These are phyloP conservation scores for Noccaea caerulescens DNA, from an alignment of 345 rosid species.

Conservation along the genomic window DNA sequence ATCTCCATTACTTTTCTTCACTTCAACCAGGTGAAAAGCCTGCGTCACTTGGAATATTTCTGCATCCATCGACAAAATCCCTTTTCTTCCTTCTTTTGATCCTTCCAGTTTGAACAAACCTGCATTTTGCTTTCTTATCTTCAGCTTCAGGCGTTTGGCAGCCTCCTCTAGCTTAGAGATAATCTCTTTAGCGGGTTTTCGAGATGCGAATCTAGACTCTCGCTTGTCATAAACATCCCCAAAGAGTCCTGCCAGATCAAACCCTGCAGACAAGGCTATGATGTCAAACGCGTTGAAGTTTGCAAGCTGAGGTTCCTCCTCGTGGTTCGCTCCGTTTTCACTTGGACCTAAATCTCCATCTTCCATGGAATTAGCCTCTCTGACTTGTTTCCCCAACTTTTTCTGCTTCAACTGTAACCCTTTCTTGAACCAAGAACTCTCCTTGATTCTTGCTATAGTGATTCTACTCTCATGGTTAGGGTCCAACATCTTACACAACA, in stretches of 20 bases:
- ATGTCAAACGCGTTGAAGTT: constrained; percentile 74
- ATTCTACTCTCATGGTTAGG: constrained; percentile 63
- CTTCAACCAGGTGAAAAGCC: constrained; percentile 69
- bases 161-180: constrained; percentile 65
- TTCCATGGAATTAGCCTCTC: constrained; percentile 34
- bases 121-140: constrained; percentile 63
- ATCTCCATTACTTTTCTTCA: constrained; percentile 77
- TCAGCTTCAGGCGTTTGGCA: constrained; percentile 56
- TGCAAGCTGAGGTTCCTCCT: constrained; percentile 44
- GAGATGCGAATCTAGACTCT: constrained; percentile 65
- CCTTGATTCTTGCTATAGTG: constrained; percentile 59
- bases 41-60: constrained; percentile 76
- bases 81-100: constrained; percentile 67
- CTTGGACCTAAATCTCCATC: constrained; percentile 44
- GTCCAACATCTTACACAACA: constrained; percentile 60
- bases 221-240: constrained; percentile 47
- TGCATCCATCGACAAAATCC: constrained; percentile 62
- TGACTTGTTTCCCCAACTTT: constrained; percentile 49
- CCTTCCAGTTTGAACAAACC: constrained; percentile 72
- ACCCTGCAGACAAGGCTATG: constrained; percentile 64
- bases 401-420: constrained; percentile 55
- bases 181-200: constrained; percentile 61
- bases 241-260: constrained; percentile 69
- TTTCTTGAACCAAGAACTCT: constrained; percentile 69
- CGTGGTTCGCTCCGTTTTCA: constrained; percentile 43